Conservation (phyloP, 1,284 basidiomycete species). For the Megacollybia platyphylla region DNA sequence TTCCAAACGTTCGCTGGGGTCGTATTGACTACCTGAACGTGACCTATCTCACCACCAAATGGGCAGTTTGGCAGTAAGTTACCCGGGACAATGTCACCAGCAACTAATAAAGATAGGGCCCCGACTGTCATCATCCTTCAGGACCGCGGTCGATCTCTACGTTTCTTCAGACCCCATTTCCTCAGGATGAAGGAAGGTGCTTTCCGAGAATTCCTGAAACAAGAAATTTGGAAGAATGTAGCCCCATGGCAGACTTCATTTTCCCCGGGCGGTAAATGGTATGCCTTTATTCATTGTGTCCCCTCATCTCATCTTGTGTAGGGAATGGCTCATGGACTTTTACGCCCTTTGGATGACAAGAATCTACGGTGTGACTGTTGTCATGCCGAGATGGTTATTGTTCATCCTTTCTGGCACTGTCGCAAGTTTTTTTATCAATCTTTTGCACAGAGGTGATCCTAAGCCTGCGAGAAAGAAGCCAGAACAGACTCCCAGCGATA, state of each 20-base stretch:
- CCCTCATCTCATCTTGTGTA: slow-evolving; percentile 13
- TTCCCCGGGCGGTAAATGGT: slow-evolving; percentile 63
- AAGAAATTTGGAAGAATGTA: slow-evolving; percentile 43
- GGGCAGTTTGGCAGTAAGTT: slow-evolving; percentile 66
- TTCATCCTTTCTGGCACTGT: slow-evolving; percentile 43
- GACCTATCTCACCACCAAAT: slow-evolving; percentile 67
- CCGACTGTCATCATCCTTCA: slow-evolving; percentile 54
- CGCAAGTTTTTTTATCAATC: slow-evolving; percentile 43
- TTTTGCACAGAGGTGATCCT: slow-evolving; percentile 28
- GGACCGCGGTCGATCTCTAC: slow-evolving; percentile 57
- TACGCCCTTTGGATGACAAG: slow-evolving; percentile 35
- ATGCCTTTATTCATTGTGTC: slow-evolving; percentile 12
- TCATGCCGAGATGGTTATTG: slow-evolving; percentile 48
- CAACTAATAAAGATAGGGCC: slow-evolving; percentile 28
- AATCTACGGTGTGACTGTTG: slow-evolving; percentile 33
- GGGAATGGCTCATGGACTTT: slow-evolving; percentile 58
- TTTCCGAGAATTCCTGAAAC: slow-evolving; percentile 49
- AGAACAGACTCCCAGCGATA: background rate
- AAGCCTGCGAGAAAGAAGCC: background rate
- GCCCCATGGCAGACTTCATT: slow-evolving; percentile 51
- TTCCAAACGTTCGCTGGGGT: slow-evolving; percentile 62
- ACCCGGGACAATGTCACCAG: slow-evolving; percentile 2
- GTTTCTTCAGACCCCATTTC: slow-evolving; percentile 57
- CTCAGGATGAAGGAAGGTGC: slow-evolving; percentile 43
- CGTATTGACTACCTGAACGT: slow-evolving; percentile 75